These are phyloP conservation scores for Crithidia expoeki DNA, from an alignment of 208 protist species.

Conservation along the genomic window DNA sequence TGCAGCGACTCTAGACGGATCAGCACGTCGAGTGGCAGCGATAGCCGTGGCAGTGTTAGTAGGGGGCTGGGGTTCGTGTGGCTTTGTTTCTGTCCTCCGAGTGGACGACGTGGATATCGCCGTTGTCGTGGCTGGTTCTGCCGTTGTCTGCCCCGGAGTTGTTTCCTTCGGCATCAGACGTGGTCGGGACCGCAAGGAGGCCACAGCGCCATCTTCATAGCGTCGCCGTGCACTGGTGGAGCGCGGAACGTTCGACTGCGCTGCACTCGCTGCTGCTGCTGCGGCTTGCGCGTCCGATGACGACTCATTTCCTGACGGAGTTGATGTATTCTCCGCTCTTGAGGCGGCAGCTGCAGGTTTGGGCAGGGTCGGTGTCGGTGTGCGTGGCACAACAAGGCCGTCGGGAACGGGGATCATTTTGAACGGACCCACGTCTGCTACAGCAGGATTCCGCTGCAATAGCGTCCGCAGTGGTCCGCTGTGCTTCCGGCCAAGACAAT, in stretches of 20 bases:
- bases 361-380: not conserved
- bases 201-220: conserved; percentile 10
- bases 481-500: conserved; percentile 42
- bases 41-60: not conserved
- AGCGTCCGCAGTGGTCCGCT: conserved; percentile 33
- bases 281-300: not conserved
- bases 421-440: conserved; percentile 31
- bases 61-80: too few species aligned
- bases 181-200: conserved; percentile 7
- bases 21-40: not conserved
- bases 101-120: too few species aligned
- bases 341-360: not conserved
- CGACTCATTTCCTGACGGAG: not conserved
- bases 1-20: not conserved
- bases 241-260: not conserved
- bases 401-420: conserved; percentile 25
- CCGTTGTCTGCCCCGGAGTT: not conserved
- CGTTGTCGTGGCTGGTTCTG: not conserved
- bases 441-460: conserved; percentile 41
- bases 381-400: conserved; percentile 8
- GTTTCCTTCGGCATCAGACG: conserved; percentile 14
- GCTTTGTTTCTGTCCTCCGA: too few species aligned
- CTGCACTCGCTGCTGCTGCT: not conserved
- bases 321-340: not conserved
- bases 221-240: conserved; percentile 9